phyloP scores from a whole-genome alignment of 352 stramenopile species.

The Phytophthora pistaciae region DNA sequence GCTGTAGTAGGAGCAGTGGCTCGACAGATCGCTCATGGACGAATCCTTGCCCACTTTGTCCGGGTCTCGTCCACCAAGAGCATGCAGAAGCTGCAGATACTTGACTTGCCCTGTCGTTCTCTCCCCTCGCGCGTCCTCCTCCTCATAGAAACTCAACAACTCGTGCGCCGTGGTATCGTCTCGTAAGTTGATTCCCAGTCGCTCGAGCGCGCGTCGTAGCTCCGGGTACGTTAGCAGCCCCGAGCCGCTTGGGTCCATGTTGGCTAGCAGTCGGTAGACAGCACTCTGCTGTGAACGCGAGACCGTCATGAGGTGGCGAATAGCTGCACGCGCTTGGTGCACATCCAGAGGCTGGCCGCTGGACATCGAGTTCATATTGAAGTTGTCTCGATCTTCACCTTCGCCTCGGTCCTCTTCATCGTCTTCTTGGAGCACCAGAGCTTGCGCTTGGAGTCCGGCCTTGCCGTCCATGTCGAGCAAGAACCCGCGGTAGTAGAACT shows the following conservation, averaged over 20 bases:
- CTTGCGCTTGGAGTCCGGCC: conserved; percentile 56
- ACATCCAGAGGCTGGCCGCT: conserved; percentile 39
- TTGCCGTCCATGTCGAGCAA: conserved; percentile 71
- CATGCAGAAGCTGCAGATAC: conserved; percentile 74
- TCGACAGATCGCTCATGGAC: conserved; percentile 73
- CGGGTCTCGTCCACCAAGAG: conserved; percentile 66
- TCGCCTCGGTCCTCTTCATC: conserved; percentile 33
- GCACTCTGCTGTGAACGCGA: conserved; percentile 54
- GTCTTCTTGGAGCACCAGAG: conserved; percentile 70
- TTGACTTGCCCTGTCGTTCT: conserved; percentile 53
- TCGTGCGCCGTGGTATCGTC: conserved; percentile 53
- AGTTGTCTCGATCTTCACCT: conserved; percentile 27
- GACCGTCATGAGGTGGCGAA: conserved; percentile 62
- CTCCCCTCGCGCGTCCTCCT: conserved; percentile 64
- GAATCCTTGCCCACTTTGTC: conserved; percentile 61
- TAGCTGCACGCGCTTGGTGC: conserved; percentile 54
- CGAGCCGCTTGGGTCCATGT: conserved; percentile 62
- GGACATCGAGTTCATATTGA: conserved; percentile 15
- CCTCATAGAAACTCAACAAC: conserved; percentile 54
- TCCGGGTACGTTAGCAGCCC: conserved; percentile 68
- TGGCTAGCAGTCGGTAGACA: conserved; percentile 71
- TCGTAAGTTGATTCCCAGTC: conserved; percentile 51
- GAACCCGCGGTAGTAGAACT: conserved; percentile 80
- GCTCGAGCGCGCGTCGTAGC: conserved; percentile 67
- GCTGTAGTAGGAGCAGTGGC: conserved; percentile 85